Evolutionary conservation across 192 early-diverging fungal species (phyloP), one percentile per base, ranked within the genome.

Genomic region (Backusella psychrophila): DNA sequence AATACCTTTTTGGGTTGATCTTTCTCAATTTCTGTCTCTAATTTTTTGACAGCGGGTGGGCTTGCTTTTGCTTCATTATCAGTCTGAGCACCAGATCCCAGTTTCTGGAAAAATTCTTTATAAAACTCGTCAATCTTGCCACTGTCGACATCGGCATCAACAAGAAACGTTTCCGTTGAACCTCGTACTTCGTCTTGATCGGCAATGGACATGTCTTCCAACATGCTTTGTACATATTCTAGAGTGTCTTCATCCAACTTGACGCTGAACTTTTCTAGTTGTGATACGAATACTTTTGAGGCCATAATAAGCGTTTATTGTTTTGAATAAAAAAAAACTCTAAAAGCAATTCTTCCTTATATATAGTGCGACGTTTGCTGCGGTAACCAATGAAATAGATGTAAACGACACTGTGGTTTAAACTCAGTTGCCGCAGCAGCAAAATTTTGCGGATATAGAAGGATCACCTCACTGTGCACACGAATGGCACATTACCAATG

Each of bases 61-160:
- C 15, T 17, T 52, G 36, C 6, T 9, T 63, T 63, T 63, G 63
- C 46, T 11, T 33, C 71, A 56, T 71, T 38, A 56, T 65, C 73
- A 42, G 19, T 35, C 6, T 79, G 52, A 39, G 65, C 21, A 75
- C 21, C 38, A 3, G 56, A 26, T 63, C 23, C 56, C 21, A 77
- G 14, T 12, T 69, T 49, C 70, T 21, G 31, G 8, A 71, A 73
- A n/a, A 79, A 52, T 1, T 49, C 59, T 70, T 59, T 44, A 46
- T 72, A 90, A 69, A 90, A 69, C 6, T 71, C 76, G 23, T 80
- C 76, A 29, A 87, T 80, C 31, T 85, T 82, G 11, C 56, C 63
- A n/a, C 87, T 81, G 5, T 69, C 76, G 78, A 89, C 79, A 39
- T 84, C 85, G 3, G 88, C 90, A 71, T 88, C 88, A 19, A 72